Percentiles rank a stretch among this genome's conserved stretches.
Evolutionary conservation across 345 rosid species (phyloP).

Genomic region (Stellera chamaejasme): DNA sequence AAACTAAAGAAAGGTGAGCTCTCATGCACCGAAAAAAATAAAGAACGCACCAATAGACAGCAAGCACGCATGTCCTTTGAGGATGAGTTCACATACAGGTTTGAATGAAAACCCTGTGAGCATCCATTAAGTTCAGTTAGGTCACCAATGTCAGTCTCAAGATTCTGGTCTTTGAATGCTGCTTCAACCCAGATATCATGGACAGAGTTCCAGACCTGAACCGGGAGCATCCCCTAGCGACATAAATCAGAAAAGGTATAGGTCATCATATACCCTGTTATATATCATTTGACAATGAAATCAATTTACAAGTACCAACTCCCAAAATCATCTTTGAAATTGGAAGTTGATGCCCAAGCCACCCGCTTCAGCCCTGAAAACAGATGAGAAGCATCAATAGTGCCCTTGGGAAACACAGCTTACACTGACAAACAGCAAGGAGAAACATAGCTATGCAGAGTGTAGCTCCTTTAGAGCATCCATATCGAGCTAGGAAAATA

Average conservation of each 20-base stretch:
- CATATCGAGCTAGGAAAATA: conserved; percentile 9
- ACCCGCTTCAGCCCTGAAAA: conserved; percentile 36
- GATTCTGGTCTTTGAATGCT: conserved; percentile 16
- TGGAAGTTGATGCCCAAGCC: conserved; percentile 26
- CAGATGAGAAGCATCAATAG: conserved; percentile 33
- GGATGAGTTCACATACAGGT: conserved; percentile 17
- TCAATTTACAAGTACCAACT: conserved; percentile 22
- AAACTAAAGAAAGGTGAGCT: too few species aligned
- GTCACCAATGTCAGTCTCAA: conserved; percentile 22
- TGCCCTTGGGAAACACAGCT: conserved; percentile 17
- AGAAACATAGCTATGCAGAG: conserved; percentile 10
- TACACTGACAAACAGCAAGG: conserved; percentile 10
- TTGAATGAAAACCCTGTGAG: conserved; percentile 19
- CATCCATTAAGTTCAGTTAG: conserved; percentile 4
- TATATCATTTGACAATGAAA: conserved; percentile 15
- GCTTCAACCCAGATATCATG: conserved; percentile 19
- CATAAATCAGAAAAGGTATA: conserved; percentile 12
- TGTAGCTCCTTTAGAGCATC: conserved; percentile 3
- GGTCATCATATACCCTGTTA: conserved; percentile 8
- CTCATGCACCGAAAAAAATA: too few species aligned
- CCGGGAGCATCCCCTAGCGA: conserved; percentile 14
- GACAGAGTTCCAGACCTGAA: conserved; percentile 21
- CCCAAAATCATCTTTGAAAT: conserved; percentile 23
- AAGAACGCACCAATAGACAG: too few species aligned
- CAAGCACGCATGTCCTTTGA: too few species aligned